Percentiles rank a stretch among this genome's conserved stretches.
phyloP scores from a whole-genome alignment of 148 eudicot genomes.

The Heliamphora exappendiculata region DNA sequence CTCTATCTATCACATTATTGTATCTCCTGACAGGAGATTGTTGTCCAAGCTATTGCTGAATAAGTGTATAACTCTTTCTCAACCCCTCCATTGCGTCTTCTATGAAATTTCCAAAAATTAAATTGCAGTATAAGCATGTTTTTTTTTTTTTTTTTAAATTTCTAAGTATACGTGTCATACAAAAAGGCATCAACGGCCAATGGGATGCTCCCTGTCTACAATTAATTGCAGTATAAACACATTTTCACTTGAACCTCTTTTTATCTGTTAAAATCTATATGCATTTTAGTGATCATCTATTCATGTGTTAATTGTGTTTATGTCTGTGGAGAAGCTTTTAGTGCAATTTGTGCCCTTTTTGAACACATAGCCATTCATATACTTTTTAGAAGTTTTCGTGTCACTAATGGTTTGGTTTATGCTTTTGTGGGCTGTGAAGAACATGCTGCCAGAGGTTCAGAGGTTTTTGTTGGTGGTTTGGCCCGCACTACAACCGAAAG shows the following conservation, averaged over 20 bases:
- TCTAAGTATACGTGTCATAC: too few relatives aligned
- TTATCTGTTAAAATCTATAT: background rate
- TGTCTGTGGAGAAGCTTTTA: background rate
- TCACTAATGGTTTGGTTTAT: slow-evolving; percentile 6
- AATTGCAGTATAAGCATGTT: too few relatives aligned
- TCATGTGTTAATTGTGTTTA: background rate
- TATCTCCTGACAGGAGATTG: background rate
- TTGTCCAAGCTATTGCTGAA: background rate
- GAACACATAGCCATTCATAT: background rate
- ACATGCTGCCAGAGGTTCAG: slow-evolving; percentile 27
- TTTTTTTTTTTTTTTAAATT: too few relatives aligned
- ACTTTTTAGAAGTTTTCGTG: background rate
- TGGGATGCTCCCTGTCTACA: too few relatives aligned
- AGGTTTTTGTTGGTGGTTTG: slow-evolving; percentile 44
- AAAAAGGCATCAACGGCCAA: too few relatives aligned
- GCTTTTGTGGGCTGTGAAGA: slow-evolving; percentile 13
- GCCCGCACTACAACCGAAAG: slow-evolving; percentile 32
- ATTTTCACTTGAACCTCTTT: too few relatives aligned
- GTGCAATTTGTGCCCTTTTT: background rate
- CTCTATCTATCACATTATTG: background rate
- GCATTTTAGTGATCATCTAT: too few relatives aligned
- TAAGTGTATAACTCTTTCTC: background rate
- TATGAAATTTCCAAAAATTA: background rate
- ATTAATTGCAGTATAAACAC: too few relatives aligned
- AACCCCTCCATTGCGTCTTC: background rate